Percentiles rank a stretch among this genome's conserved stretches.
Conservation (phyloP, 2,329 filamentous ascomycete species). For the Beauveria australis region DNA sequence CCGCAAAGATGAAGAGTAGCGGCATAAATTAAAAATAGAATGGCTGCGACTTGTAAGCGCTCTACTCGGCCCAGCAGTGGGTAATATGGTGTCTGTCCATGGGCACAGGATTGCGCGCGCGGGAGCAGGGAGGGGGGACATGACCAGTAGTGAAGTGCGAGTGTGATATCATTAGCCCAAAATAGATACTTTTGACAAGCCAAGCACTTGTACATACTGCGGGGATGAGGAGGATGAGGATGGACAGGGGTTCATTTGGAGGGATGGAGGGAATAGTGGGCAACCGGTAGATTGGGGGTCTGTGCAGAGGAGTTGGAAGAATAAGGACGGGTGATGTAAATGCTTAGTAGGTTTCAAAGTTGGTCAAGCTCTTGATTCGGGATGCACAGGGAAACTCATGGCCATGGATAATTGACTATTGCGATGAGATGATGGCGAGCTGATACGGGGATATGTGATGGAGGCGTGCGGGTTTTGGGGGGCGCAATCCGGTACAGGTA, state of each 20-base stretch:
- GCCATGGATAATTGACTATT: no score
- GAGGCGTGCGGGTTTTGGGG: not conserved
- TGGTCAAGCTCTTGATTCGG: no score
- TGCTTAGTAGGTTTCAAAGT: no score
- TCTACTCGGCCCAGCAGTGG: not conserved
- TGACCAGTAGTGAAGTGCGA: not conserved
- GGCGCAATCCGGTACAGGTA: not conserved
- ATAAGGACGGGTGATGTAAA: no score
- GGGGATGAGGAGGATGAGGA: not conserved
- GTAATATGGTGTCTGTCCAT: not conserved
- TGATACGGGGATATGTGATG: not conserved
- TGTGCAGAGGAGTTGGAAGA: no score
- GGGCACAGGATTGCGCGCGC: not conserved
- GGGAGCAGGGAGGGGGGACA: not conserved
- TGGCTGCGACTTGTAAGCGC: conserved; percentile 12
- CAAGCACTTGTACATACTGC: not conserved
- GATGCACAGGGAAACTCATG: no score
- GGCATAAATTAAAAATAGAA: conserved; percentile 31
- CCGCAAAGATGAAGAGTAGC: conserved; percentile 12
- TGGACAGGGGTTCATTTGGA: not conserved
- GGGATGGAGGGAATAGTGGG: not conserved
- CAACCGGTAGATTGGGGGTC: no score
- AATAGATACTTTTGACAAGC: conserved; percentile 1
- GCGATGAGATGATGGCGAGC: no score
- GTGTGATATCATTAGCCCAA: not conserved